phyloP scores from a whole-genome alignment of 495 filamentous ascomycete genomes.

The Tuber umbilicatum region DNA sequence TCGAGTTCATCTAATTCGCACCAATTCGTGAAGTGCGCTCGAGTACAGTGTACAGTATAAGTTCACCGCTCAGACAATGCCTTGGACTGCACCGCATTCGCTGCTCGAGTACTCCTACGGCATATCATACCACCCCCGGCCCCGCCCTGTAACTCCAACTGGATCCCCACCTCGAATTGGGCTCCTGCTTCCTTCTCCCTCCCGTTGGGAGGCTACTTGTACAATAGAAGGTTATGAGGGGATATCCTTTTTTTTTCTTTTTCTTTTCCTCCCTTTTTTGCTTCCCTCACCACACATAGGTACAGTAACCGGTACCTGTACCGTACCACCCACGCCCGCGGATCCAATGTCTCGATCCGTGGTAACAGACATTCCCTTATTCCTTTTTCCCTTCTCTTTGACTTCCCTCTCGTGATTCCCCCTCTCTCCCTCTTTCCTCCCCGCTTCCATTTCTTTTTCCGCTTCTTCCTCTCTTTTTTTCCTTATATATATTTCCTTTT shows the following conservation, averaged over 20 bases:
- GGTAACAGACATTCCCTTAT: conserved; percentile 1
- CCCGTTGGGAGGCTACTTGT: neutral
- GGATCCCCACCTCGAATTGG: neutral
- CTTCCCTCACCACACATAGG: neutral
- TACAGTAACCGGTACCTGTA: too few species aligned
- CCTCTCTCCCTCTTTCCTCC: conserved; percentile 4
- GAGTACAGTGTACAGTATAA: too few species aligned
- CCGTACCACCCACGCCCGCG: neutral
- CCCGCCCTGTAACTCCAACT: neutral
- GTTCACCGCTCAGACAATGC: too few species aligned
- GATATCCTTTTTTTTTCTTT: conserved; percentile 7
- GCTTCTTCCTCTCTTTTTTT: neutral
- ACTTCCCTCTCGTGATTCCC: neutral
- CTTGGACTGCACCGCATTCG: neutral
- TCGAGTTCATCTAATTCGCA: too few species aligned
- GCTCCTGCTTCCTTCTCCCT: neutral
- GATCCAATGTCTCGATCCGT: conserved; percentile 5
- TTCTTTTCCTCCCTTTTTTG: too few species aligned
- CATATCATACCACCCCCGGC: neutral
- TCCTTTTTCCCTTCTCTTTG: neutral
- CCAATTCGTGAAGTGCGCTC: too few species aligned
- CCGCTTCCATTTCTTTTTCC: neutral
- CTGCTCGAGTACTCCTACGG: neutral
- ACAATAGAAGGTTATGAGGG: neutral
- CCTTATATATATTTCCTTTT: conserved; percentile 3